Evolutionary conservation across 805 yeast species (phyloP).

Genomic region (Yamadazyma olivae): DNA sequence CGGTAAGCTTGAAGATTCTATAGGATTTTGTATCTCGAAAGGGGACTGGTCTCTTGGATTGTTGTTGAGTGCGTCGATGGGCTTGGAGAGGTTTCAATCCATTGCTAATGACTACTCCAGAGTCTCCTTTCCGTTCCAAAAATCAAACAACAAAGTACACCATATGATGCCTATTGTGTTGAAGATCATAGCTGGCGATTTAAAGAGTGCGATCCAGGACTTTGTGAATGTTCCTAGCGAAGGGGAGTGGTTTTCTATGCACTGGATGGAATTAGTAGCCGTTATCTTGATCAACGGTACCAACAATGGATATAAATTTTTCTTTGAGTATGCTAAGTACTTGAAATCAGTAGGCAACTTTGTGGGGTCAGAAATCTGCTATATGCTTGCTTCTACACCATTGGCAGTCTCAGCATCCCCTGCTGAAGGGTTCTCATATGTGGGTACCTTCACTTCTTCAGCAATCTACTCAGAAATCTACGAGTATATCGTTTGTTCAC

Average conservation of each 20-base stretch:
- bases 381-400: constrained; percentile 46
- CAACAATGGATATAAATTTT: constrained; percentile 33
- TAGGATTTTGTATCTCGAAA: constrained; percentile 56
- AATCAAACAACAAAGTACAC: constrained; percentile 36
- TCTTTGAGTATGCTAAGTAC: constrained; percentile 50
- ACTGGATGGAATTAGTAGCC: constrained; percentile 47
- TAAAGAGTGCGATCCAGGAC: constrained; percentile 49
- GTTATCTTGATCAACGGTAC: constrained; percentile 37
- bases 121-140: constrained; percentile 41
- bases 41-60: constrained; percentile 79
- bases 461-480: constrained; percentile 63
- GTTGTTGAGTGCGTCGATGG: constrained; percentile 62
- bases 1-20: constrained; percentile 68
- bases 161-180: constrained; percentile 54
- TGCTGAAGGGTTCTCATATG: constrained; percentile 12
- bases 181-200: constrained; percentile 63
- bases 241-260: constrained; percentile 46
- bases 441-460: constrained; percentile 30
- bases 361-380: constrained; percentile 43
- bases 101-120: constrained; percentile 58
- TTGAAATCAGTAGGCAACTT: constrained; percentile 25
- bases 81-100: constrained; percentile 56
- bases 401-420: constrained; percentile 10
- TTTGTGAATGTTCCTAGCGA: constrained; percentile 40
- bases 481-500: constrained; percentile 46